Conservation (phyloP, 768 basidiomycete genomes). For the Rhizopogon salebrosus region DNA sequence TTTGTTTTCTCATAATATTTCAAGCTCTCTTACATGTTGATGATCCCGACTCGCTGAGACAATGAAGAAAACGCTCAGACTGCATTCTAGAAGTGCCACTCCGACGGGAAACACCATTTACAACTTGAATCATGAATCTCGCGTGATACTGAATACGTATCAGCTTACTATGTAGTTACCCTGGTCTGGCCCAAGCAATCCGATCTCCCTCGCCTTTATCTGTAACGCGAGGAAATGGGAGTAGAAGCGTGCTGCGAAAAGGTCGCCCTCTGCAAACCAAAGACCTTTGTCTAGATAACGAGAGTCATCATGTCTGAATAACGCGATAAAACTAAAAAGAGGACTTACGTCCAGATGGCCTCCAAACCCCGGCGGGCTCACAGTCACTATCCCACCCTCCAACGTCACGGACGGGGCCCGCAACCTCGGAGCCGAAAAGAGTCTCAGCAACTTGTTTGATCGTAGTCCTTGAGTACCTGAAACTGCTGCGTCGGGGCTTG, state of each 20-base stretch:
- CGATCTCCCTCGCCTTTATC: background rate
- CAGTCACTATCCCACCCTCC: background rate
- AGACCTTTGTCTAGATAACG: background rate
- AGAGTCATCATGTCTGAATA: background rate
- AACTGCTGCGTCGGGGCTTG: background rate
- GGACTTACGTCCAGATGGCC: background rate
- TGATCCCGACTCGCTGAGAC: too few species aligned
- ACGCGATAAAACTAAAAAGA: background rate
- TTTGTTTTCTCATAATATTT: too few species aligned
- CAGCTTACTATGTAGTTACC: background rate
- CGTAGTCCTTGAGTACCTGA: background rate
- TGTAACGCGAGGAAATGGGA: background rate
- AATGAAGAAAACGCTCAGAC: too few species aligned
- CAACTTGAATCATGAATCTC: too few species aligned
- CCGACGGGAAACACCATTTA: too few species aligned
- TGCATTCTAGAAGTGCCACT: too few species aligned
- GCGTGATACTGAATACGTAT: background rate
- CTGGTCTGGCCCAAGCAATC: background rate
- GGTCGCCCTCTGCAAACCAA: background rate
- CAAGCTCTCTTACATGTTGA: too few species aligned
- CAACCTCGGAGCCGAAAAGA: background rate
- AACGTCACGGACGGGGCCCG: background rate
- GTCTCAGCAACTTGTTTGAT: background rate
- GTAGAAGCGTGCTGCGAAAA: background rate
- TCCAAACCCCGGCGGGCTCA: constrained; percentile 3